Percentiles rank a stretch among this genome's conserved stretches.
phyloP scores from a whole-genome alignment of 2,329 filamentous ascomycete genomes.

The Diaporthe sp. region DNA sequence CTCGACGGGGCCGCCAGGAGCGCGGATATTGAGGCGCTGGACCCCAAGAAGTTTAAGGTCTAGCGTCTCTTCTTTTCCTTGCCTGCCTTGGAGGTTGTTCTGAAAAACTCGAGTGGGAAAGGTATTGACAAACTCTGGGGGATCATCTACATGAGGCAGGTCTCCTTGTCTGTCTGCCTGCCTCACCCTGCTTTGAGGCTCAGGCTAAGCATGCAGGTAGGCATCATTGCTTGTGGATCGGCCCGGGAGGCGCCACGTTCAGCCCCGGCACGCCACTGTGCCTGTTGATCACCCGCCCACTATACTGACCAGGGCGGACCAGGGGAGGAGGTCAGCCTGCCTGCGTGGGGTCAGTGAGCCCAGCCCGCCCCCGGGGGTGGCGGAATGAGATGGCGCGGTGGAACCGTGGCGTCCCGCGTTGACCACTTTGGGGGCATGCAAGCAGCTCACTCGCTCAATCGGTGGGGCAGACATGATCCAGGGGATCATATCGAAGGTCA shows the following conservation, averaged over 20 bases:
- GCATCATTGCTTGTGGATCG: background rate
- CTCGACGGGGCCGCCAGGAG: constrained; percentile 78
- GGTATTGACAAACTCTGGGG: background rate
- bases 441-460: background rate
- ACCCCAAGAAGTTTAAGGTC: constrained; percentile 73
- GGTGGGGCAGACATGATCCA: background rate
- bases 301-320: background rate
- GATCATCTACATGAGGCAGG: background rate
- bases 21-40: constrained; percentile 72
- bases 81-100: background rate
- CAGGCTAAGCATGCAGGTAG: background rate
- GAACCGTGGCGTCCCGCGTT: background rate
- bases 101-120: background rate
- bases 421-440: background rate
- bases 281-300: background rate
- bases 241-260: background rate
- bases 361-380: background rate
- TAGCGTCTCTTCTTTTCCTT: constrained; percentile 40
- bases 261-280: background rate
- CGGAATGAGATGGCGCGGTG: constrained; percentile 4
- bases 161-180: background rate
- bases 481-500: background rate
- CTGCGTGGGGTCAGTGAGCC: background rate
- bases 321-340: background rate
- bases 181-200: background rate